A percentile compares a stretch with the other conserved stretches of the same genome.
These are phyloP conservation scores for Phlebiopsis gigantea DNA, from an alignment of 768 basidiomycete genomes.

Conservation along the genomic window DNA sequence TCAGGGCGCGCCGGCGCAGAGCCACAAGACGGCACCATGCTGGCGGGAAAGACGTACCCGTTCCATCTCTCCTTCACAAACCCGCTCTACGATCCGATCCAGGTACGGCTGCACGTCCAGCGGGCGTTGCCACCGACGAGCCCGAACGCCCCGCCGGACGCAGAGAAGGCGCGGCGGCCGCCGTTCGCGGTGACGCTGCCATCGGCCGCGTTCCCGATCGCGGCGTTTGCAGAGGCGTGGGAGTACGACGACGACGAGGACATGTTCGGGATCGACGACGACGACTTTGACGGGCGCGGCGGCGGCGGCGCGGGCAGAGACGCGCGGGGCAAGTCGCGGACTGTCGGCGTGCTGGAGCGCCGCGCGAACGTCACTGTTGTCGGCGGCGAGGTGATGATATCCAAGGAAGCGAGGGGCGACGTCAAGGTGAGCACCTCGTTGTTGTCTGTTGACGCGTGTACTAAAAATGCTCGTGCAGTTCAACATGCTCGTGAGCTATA, in stretches of 20 bases:
- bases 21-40: slow-evolving; percentile 32
- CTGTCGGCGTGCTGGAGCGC: slow-evolving; percentile 81
- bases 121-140: slow-evolving; percentile 42
- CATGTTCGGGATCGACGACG: slow-evolving; percentile 62
- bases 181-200: slow-evolving; percentile 82
- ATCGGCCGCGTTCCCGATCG: slow-evolving; percentile 70
- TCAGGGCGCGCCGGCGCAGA: slow-evolving; percentile 20
- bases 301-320: slow-evolving; percentile 31
- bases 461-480: slow-evolving; percentile 46
- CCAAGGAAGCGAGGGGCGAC: slow-evolving; percentile 69
- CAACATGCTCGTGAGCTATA: slow-evolving; percentile 91
- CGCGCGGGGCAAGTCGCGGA: slow-evolving; percentile 42
- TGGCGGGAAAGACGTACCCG: slow-evolving; percentile 76
- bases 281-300: slow-evolving; percentile 27
- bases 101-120: slow-evolving; percentile 81
- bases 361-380: slow-evolving; percentile 87
- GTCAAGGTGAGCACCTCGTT: slow-evolving; percentile 52
- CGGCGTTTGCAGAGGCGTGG: slow-evolving; percentile 95
- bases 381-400: slow-evolving; percentile 83
- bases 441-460: not conserved
- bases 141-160: slow-evolving; percentile 26
- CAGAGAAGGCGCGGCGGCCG: slow-evolving; percentile 57
- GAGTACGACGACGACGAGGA: slow-evolving; percentile 91
- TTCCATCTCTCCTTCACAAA: slow-evolving; percentile 93
- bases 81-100: slow-evolving; percentile 93